These are phyloP conservation scores for Astraeus odoratus DNA, from an alignment of 768 basidiomycete species.

Conservation along the genomic window DNA sequence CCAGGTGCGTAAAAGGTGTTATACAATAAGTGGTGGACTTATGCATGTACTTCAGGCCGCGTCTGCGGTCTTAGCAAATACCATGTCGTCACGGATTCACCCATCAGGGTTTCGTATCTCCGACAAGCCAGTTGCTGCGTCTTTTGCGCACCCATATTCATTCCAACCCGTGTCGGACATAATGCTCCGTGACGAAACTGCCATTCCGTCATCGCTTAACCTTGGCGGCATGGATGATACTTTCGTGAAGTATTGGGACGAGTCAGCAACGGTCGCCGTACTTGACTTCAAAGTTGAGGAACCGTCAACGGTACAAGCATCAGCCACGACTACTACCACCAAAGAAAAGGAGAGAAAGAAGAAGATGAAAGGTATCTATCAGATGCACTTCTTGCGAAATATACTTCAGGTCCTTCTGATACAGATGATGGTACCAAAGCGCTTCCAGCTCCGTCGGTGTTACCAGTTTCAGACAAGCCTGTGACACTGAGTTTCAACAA, in stretches of 20 bases:
- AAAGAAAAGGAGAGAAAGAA: slow-evolving; percentile 61
- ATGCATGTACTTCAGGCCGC: slow-evolving; percentile 53
- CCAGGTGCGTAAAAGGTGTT: slow-evolving; percentile 42
- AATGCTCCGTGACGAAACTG: slow-evolving; percentile 70
- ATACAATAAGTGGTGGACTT: slow-evolving; percentile 5
- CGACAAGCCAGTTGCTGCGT: slow-evolving; percentile 81
- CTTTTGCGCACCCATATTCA: slow-evolving; percentile 88
- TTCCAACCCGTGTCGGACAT: slow-evolving; percentile 78
- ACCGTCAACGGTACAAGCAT: slow-evolving; percentile 31
- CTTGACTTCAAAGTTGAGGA: slow-evolving; percentile 77
- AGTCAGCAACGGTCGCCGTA: slow-evolving; percentile 66
- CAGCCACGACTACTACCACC: slow-evolving; percentile 36
- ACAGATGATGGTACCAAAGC: slow-evolving; percentile 30
- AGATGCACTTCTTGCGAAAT: neutral
- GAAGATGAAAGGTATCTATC: slow-evolving; percentile 36
- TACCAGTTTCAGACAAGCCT: slow-evolving; percentile 75
- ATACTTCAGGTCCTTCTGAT: slow-evolving; percentile 9
- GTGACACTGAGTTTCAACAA: slow-evolving; percentile 73
- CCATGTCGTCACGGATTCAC: slow-evolving; percentile 80
- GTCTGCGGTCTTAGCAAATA: slow-evolving; percentile 71
- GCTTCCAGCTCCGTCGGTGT: slow-evolving; percentile 51
- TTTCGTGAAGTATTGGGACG: slow-evolving; percentile 92
- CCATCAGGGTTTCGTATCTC: slow-evolving; percentile 93
- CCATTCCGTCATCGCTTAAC: slow-evolving; percentile 55
- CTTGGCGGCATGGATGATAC: slow-evolving; percentile 67